Evolutionary conservation across 495 filamentous ascomycete species (phyloP).

Genomic region (Podospora didyma): DNA sequence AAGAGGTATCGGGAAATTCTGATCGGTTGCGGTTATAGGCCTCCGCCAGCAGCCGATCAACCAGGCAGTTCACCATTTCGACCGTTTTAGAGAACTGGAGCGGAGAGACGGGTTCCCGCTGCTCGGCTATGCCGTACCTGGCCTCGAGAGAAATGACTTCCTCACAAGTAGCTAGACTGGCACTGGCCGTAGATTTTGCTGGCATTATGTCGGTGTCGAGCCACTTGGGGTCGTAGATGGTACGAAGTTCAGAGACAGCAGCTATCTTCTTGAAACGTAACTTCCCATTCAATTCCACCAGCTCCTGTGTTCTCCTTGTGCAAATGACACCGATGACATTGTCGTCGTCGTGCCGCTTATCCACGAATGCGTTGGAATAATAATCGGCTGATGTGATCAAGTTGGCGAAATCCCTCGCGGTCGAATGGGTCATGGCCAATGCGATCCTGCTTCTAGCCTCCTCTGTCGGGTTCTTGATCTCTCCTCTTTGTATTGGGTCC

Average conservation of each 20-base stretch:
- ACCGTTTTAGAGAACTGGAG: constrained; percentile 8
- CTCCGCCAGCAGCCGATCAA: constrained; percentile 21
- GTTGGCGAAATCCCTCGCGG: constrained; percentile 16
- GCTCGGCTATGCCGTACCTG: not conserved
- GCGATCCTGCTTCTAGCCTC: constrained; percentile 30
- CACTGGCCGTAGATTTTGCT: too few relatives aligned
- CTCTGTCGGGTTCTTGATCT: constrained; percentile 58
- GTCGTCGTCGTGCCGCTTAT: not conserved
- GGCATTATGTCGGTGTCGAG: too few relatives aligned
- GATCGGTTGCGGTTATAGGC: constrained; percentile 14
- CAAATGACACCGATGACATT: constrained; percentile 8
- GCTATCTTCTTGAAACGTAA: too few relatives aligned
- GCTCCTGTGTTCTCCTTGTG: too few relatives aligned
- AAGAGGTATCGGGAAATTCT: constrained; percentile 6
- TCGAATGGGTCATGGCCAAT: constrained; percentile 11
- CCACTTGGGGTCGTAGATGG: too few relatives aligned
- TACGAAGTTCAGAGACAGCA: too few relatives aligned
- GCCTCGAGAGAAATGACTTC: constrained; percentile 14
- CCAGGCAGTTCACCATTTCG: constrained; percentile 17
- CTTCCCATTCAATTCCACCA: too few relatives aligned
- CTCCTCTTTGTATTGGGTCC: constrained; percentile 54
- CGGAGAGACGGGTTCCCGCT: constrained; percentile 12
- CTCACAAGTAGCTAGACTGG: constrained; percentile 7
- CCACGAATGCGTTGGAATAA: not conserved
- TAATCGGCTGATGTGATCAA: constrained; percentile 4